phyloP scores from a whole-genome alignment of 148 eudicot species.

The Cornus suecica region DNA sequence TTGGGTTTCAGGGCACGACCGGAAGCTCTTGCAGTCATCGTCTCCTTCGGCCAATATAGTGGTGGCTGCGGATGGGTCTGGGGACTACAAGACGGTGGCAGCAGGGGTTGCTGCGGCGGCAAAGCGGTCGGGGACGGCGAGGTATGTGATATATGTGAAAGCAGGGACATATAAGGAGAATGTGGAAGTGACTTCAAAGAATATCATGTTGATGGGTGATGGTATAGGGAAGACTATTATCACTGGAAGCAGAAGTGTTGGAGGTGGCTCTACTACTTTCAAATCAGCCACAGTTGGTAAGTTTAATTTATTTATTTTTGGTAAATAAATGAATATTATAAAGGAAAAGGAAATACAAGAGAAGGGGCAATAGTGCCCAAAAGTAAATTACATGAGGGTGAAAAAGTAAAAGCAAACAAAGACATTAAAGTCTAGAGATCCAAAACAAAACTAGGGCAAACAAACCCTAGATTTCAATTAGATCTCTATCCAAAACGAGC shows the following conservation, averaged over 20 bases:
- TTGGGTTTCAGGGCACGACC: slow-evolving; percentile 51
- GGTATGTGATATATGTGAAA: slow-evolving; percentile 69
- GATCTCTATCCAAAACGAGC: too few species aligned
- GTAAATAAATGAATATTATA: too few species aligned
- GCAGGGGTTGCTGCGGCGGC: slow-evolving; percentile 57
- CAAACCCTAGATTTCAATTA: too few species aligned
- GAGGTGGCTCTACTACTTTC: slow-evolving; percentile 72
- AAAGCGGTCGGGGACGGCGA: slow-evolving; percentile 29
- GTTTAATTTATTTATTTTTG: slow-evolving; percentile 21
- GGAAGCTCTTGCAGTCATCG: slow-evolving; percentile 41
- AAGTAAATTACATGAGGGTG: too few species aligned
- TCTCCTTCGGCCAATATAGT: slow-evolving; percentile 27
- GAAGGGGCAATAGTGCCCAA: too few species aligned
- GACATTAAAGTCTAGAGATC: too few species aligned
- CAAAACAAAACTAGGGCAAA: too few species aligned
- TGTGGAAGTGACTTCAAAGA: slow-evolving; percentile 31
- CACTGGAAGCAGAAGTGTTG: slow-evolving; percentile 72
- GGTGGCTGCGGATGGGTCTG: slow-evolving; percentile 88
- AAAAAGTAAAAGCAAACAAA: too few species aligned
- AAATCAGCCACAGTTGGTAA: slow-evolving; percentile 77
- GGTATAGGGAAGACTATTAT: slow-evolving; percentile 79
- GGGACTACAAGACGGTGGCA: slow-evolving; percentile 41
- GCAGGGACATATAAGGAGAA: slow-evolving; percentile 62
- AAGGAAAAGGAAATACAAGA: too few species aligned
- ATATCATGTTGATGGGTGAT: slow-evolving; percentile 73